Conservation (phyloP, 805 yeast species). For the Wickerhamomyces mucosus region DNA sequence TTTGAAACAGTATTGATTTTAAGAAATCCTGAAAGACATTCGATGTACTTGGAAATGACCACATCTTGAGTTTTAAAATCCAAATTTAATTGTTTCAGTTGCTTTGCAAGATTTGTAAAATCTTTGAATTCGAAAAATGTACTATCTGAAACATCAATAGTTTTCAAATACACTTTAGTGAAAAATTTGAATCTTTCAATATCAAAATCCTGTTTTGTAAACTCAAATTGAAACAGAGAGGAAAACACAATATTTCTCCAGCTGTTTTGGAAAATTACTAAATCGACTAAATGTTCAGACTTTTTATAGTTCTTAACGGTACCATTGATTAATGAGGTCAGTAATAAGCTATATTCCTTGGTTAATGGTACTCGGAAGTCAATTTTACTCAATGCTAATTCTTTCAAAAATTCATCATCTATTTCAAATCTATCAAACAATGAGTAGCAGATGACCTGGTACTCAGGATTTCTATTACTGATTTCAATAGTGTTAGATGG, state of each 20-base stretch:
- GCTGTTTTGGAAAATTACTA: constrained; percentile 19
- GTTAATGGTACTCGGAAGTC: constrained; percentile 5
- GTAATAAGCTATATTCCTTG: constrained; percentile 14
- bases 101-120: constrained; percentile 5
- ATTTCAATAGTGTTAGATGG: neutral
- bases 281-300: constrained; percentile 13
- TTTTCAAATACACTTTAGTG: constrained; percentile 14
- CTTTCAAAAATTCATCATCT: constrained; percentile 18
- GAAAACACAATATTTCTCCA: constrained; percentile 18
- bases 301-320: constrained; percentile 12
- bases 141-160: constrained; percentile 7
- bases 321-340: constrained; percentile 18
- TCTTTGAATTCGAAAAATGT: constrained; percentile 8
- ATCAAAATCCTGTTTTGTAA: constrained; percentile 9
- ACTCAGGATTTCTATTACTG: constrained; percentile 9
- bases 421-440: constrained; percentile 14
- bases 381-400: constrained; percentile 17
- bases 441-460: constrained; percentile 17
- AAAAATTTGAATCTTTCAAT: constrained; percentile 22
- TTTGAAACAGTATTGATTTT: constrained; percentile 11
- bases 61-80: constrained; percentile 23
- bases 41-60: constrained; percentile 19
- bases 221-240: constrained; percentile 10
- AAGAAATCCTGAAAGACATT: constrained; percentile 14
- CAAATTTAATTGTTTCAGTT: neutral